Base-by-base conservation (phyloP, 73 alveolate genomes). In the Symbiodinium natans region DNA sequence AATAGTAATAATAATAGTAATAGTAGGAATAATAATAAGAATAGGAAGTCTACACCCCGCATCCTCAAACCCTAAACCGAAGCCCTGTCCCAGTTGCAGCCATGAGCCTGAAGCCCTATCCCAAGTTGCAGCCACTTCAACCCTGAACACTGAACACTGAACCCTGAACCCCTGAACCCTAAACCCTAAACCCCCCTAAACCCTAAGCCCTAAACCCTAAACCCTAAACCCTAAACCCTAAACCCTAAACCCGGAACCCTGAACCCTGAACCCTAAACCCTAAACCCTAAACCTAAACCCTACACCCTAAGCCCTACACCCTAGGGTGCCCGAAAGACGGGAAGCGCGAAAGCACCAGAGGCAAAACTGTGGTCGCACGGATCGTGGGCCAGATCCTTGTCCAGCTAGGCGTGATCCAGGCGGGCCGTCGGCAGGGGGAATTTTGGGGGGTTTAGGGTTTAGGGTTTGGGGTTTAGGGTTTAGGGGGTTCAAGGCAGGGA, bases 371-470 rank as follows among this genome's bases (percentile, higher is more conserved):
- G 84, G 84, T 74, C 11, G 84, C 84, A 11, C 84, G 84, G n/a
- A 74, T 74, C 41, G 84, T 74, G 43, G 84, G 84, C 43, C 40
- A 74, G 43, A 74, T 74, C 42, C 42, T 74, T 1, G 84, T 74
- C 9, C 43, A 74, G 84, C 84, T 74, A 43, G 84, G 84, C 29
- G 84, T 74, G 84, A 29, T 74, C 40, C 80, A 63, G 80, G 80
- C 80, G 80, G 23, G 71, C 1, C 71, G 23, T 29, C 15, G 17
- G 25, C 25, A 4, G 17, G 3, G 31, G 27, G 71, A 46, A 13
- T 46, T n/a, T 1, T 46, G 17, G 9, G 59, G 9, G 17, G 59
- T 46, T 46, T 13, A 46, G 59, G 59, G 17, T 46, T 46, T 2
- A 46, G 59, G 59, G 59, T 46, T 46, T 46, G 17, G 59, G 59